Evolutionary conservation across 768 basidiomycete genomes (phyloP), one percentile per base, ranked within the genome.

Genomic region (Russula griseocarnosa): DNA sequence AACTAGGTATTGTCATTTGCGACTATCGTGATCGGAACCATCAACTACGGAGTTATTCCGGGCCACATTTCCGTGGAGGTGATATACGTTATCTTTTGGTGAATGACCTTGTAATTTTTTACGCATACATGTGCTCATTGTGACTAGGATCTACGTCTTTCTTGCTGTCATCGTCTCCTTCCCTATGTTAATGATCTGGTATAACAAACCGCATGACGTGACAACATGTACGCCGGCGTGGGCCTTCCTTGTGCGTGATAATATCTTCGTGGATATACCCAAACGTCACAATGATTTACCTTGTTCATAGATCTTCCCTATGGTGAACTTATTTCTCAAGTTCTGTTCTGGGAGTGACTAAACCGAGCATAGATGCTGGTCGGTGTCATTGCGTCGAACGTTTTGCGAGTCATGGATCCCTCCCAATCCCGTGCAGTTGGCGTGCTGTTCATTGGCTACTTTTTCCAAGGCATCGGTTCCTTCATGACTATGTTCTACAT

Each of bases 401-500:
- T 78, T 3, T 67, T 81, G 42, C 71, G 71, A 47, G 78, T 78
- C 18, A 67, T 79, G 26, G 68, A 74, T 18, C 70, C 73, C 7
- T 62, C 70, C 11, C 79, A 80, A 34, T 51, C 69, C 22, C 74
- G 79, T 60, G 71, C 75, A 7, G 53, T 81, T 14, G 78, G 79
- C 22, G 74, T 82, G 26, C 73, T 81, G 18, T 70, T 80, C 49
- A 69, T 71, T 2, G 77, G 78, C 7, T 81, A 82, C 72, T 79
- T 79, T 70, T 82, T 81, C 71, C 80, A 81, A 75, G 80, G 79
- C 75, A 16, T 60, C 50, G 79, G 80, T 8, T 79, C 78, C 72
- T 81, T 80, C 72, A 76, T 81, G 74, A 79, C 79, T 13, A 78
- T 79, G 69, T 79, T 80, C 67, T 81, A 82, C 62, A 76, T 82